Conservation (phyloP, 345 rosid genomes). For the Rhizophora mangle region DNA sequence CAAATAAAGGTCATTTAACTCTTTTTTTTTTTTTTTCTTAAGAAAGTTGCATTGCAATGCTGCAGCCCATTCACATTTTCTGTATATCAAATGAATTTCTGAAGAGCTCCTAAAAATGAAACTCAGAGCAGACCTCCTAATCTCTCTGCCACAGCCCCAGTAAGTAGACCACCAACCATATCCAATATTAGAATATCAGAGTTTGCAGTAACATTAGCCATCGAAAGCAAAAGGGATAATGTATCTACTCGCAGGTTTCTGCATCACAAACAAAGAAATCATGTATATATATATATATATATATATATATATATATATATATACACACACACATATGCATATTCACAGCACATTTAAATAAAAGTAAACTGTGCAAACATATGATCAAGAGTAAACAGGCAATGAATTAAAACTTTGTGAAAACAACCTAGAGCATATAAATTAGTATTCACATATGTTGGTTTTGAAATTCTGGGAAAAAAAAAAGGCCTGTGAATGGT, state of each 20-base stretch:
- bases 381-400: too few relatives aligned
- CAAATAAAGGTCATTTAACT: conserved; percentile 7
- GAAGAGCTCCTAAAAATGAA: background rate
- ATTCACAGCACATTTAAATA: background rate
- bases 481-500: too few relatives aligned
- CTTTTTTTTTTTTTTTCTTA: background rate
- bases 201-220: conserved; percentile 76
- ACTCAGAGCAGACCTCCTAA: conserved; percentile 57
- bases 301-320: background rate
- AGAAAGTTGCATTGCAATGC: background rate
- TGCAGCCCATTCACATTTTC: background rate
- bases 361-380: background rate
- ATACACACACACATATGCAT: too few relatives aligned
- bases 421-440: too few relatives aligned
- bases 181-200: conserved; percentile 84
- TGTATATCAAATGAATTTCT: background rate
- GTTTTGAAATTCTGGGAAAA: too few relatives aligned
- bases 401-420: too few relatives aligned
- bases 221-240: conserved; percentile 73
- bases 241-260: conserved; percentile 81
- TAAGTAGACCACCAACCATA: conserved; percentile 88
- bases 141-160: conserved; percentile 94
- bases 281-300: background rate
- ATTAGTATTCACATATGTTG: too few relatives aligned
- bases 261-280: conserved; percentile 18